A percentile compares a stretch with the other conserved stretches of the same genome.
phyloP scores from a whole-genome alignment of 345 rosid genomes.

The Pistacia atlantica region DNA sequence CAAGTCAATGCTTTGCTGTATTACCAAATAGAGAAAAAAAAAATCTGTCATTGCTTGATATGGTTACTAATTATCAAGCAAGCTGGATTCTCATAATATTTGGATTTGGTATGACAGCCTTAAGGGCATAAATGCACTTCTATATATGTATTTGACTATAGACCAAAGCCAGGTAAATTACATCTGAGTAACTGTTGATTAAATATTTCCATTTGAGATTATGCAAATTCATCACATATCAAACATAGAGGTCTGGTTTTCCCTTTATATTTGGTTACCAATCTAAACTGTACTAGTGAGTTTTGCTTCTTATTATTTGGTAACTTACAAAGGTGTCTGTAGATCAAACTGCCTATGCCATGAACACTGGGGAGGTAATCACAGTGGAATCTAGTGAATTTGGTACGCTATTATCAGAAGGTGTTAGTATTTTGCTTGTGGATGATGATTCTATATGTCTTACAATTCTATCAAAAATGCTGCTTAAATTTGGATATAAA shows the following conservation, averaged over 20 bases:
- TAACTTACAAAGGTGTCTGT: neutral
- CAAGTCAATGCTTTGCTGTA: neutral
- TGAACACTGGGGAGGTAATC: constrained; percentile 30
- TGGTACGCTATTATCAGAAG: neutral
- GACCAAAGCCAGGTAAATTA: neutral
- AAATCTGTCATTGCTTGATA: neutral
- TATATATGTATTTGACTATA: neutral
- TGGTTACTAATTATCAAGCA: neutral
- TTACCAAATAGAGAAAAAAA: neutral
- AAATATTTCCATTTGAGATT: too few species aligned
- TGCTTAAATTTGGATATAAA: constrained; percentile 37
- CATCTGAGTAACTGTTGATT: neutral
- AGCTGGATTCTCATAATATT: neutral
- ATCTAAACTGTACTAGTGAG: neutral
- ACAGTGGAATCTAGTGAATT: constrained; percentile 12
- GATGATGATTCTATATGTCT: constrained; percentile 46
- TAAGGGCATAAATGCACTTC: constrained; percentile 2
- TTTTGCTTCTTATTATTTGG: neutral
- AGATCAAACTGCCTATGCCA: constrained; percentile 8
- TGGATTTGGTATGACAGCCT: neutral
- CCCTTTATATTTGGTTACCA: neutral
- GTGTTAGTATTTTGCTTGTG: constrained; percentile 39
- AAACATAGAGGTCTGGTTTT: neutral
- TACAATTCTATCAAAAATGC: constrained; percentile 41
- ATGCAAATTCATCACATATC: neutral